These are phyloP conservation scores for Salvia rosmarinus DNA, from an alignment of 257 asterid species.

Conservation along the genomic window DNA sequence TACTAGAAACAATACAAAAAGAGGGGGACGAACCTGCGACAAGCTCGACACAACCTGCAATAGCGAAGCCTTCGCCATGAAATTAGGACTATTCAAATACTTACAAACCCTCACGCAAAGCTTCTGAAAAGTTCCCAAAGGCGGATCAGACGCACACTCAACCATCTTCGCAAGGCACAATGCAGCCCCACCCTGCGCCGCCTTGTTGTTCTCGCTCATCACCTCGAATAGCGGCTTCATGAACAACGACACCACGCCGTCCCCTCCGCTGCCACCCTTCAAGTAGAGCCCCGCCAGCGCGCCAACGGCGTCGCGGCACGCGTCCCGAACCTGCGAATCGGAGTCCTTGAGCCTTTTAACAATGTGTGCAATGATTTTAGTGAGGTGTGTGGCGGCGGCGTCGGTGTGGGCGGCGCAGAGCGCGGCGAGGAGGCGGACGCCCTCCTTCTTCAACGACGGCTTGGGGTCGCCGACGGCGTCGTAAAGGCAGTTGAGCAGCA, in stretches of 20 bases:
- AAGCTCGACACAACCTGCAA: conserved; percentile 86
- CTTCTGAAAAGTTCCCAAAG: conserved; percentile 73
- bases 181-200: conserved; percentile 90
- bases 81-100: conserved; percentile 75
- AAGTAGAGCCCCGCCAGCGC: conserved; percentile 70
- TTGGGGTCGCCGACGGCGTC: conserved; percentile 85
- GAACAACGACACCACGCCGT: conserved; percentile 74
- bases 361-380: conserved; percentile 74
- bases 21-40: conserved; percentile 70
- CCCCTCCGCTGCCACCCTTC: conserved; percentile 66
- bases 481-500: conserved; percentile 93
- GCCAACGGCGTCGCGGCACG: conserved; percentile 91
- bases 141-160: conserved; percentile 73
- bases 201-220: conserved; percentile 87
- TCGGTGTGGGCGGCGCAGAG: conserved; percentile 70
- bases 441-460: conserved; percentile 84
- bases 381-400: conserved; percentile 77
- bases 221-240: conserved; percentile 92
- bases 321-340: conserved; percentile 90
- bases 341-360: conserved; percentile 88
- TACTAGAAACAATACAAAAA: not conserved
- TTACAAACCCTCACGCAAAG: conserved; percentile 86
- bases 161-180: conserved; percentile 87
- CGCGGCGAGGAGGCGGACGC: conserved; percentile 70
- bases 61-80: conserved; percentile 84